Base-by-base conservation (phyloP, 1,284 basidiomycete species). In the Ceratobasidium papillatum region DNA sequence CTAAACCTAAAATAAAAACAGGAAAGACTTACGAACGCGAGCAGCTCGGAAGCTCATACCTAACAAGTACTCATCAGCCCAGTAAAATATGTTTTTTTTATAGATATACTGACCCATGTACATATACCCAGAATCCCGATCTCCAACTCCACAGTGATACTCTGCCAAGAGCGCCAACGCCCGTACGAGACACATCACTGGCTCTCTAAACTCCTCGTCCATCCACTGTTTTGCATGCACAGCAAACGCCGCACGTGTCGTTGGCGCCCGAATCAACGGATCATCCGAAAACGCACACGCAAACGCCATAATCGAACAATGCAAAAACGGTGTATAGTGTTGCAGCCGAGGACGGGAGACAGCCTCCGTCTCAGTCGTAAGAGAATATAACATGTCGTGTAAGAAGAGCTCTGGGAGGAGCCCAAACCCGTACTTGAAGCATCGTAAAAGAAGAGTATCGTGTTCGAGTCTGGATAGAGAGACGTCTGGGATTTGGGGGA, bases 281-380 rank as follows among this genome's bases (percentile, higher is more conserved):
- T 90, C 86, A 66, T 90, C 87, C 1, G 88, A 86, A 78, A 87
- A 90, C 0, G 87, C 86, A 0, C 86, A 82, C 0, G 87, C 89
- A 30, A 92, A 81, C 0, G 90, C 84, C 3, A 93, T 82, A 0
- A 91, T 81, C 1, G 88, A 84, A 78, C 91, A 91, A 81, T 93
- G 91, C 2, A 92, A 83, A 84, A 92, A 88, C 0, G 90, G 89
- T 1, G 88, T 90, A 81, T 92, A 92, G 77, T 90, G 87, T 51
- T 30, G 62, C 3, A 49, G 17, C 3, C 8, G 27, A 22, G 27
- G 22, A 3, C 9, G 45, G 27, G 45, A 49, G 22, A n/a, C 14
- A 14, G 12, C 41, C 9, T 22, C 12, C 11, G 9, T 25, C 14
- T 41, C 14, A 5, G 25, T 25, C 12, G 41, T 17, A 17, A 27